Conservation (phyloP, 108 stramenopile species). For the Asterionellopsis glacialis region DNA sequence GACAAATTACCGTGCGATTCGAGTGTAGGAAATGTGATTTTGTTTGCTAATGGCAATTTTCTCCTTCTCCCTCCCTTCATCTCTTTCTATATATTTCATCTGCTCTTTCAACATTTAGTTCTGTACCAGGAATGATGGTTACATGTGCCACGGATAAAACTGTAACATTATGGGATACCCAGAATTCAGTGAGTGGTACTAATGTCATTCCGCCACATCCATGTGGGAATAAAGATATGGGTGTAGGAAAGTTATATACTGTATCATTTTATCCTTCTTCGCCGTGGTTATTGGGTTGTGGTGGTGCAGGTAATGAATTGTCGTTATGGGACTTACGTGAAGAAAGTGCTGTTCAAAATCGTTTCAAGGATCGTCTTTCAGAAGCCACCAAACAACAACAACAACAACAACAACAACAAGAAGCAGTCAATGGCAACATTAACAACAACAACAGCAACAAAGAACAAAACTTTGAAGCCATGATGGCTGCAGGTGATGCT, state of each 20-base stretch:
- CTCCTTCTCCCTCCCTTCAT: not conserved
- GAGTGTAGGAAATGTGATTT: no score
- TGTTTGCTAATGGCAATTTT: not conserved
- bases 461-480: slow-evolving; percentile 62
- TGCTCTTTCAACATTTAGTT: slow-evolving; percentile 20
- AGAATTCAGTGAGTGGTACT: slow-evolving; percentile 19
- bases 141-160: slow-evolving; percentile 89
- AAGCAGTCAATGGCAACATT: slow-evolving; percentile 12
- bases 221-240: slow-evolving; percentile 83
- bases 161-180: slow-evolving; percentile 92
- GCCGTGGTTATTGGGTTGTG: slow-evolving; percentile 87
- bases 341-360: slow-evolving; percentile 67
- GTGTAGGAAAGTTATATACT: slow-evolving; percentile 84
- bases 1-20: no score
- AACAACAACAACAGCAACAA: slow-evolving; percentile 8
- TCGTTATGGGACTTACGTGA: slow-evolving; percentile 90
- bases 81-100: not conserved
- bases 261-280: slow-evolving; percentile 80
- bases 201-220: slow-evolving; percentile 33
- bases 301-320: slow-evolving; percentile 84
- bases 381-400: not conserved
- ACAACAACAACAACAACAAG: slow-evolving; percentile 2
- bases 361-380: slow-evolving; percentile 26
- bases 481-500: slow-evolving; percentile 38
- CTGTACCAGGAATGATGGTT: slow-evolving; percentile 85